Percentiles rank a stretch among this genome's conserved stretches.
Evolutionary conservation across 2,329 filamentous ascomycete genomes (phyloP).

Genomic region (Paracorniculantispora psalliotae): DNA sequence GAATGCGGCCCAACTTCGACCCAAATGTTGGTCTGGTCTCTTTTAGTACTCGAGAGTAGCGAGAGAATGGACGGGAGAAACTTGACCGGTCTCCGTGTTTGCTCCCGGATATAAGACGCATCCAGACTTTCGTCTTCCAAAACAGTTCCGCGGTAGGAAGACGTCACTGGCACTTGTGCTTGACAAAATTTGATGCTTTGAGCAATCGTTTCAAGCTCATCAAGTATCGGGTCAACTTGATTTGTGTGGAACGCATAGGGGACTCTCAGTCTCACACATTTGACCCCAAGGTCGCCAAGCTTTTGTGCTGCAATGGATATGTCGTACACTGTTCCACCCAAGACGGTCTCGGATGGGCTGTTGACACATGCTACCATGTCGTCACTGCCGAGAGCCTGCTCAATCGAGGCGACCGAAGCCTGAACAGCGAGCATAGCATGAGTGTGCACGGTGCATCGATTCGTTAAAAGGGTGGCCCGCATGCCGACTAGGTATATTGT

Average conservation of each 20-base stretch:
- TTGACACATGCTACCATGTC: conserved; percentile 68
- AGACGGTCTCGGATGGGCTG: conserved; percentile 66
- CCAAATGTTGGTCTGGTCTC: background rate
- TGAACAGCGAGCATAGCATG: conserved; percentile 55
- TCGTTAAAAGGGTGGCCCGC: conserved; percentile 60
- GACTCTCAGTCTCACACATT: conserved; percentile 42
- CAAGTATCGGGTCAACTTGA: conserved; percentile 50
- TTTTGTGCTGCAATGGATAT: conserved; percentile 39
- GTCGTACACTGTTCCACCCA: conserved; percentile 44
- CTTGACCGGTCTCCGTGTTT: background rate
- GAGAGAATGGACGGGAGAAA: background rate
- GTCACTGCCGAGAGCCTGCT: conserved; percentile 43
- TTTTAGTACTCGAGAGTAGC: background rate
- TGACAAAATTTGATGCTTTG: conserved; percentile 29
- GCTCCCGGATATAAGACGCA: background rate
- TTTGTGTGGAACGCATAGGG: conserved; percentile 51
- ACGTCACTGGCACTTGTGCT: background rate
- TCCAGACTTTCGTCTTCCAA: background rate
- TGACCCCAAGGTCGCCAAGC: conserved; percentile 31
- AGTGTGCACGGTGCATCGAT: conserved; percentile 62
- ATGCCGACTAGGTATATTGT: conserved; percentile 67
- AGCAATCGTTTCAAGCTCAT: conserved; percentile 50
- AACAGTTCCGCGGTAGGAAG: background rate
- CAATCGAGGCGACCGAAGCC: conserved; percentile 33
- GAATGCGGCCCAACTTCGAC: background rate